Conservation (phyloP, 2,329 filamentous ascomycete genomes). For the Cladophialophora chaetospira region DNA sequence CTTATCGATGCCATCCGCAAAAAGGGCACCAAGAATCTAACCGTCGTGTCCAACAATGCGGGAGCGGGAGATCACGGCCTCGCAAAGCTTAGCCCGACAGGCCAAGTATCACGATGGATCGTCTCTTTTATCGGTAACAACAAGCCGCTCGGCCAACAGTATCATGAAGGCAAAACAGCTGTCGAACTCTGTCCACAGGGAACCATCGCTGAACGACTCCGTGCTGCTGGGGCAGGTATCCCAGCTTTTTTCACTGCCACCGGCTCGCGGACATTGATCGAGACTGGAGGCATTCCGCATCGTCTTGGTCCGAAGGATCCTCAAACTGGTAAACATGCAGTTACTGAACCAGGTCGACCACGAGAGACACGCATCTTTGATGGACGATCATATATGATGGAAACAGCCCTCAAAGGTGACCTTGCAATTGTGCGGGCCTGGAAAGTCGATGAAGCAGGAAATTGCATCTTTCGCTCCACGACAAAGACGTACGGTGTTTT, state of each 20-base stretch:
- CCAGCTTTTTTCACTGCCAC: conserved; percentile 86
- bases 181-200: conserved; percentile 91
- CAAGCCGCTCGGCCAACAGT: conserved; percentile 88
- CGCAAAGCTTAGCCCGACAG: conserved; percentile 67
- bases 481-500: conserved; percentile 74
- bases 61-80: conserved; percentile 70
- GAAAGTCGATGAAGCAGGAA: conserved; percentile 75
- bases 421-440: conserved; percentile 76
- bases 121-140: conserved; percentile 77
- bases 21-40: conserved; percentile 62
- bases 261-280: conserved; percentile 59
- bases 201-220: conserved; percentile 84
- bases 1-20: conserved; percentile 68
- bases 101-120: conserved; percentile 72
- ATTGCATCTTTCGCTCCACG: conserved; percentile 75
- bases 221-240: conserved; percentile 83
- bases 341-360: conserved; percentile 68
- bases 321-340: conserved; percentile 68
- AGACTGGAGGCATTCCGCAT: conserved; percentile 60
- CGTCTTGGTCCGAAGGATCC: conserved; percentile 61
- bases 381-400: conserved; percentile 73
- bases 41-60: conserved; percentile 79
- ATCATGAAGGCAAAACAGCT: conserved; percentile 82
- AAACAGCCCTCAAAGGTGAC: conserved; percentile 73
- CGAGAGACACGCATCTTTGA: conserved; percentile 73